A percentile compares a stretch with the other conserved stretches of the same genome.
phyloP scores from a whole-genome alignment of 805 yeast species.

The Kodamaea hsintzibuensis region DNA sequence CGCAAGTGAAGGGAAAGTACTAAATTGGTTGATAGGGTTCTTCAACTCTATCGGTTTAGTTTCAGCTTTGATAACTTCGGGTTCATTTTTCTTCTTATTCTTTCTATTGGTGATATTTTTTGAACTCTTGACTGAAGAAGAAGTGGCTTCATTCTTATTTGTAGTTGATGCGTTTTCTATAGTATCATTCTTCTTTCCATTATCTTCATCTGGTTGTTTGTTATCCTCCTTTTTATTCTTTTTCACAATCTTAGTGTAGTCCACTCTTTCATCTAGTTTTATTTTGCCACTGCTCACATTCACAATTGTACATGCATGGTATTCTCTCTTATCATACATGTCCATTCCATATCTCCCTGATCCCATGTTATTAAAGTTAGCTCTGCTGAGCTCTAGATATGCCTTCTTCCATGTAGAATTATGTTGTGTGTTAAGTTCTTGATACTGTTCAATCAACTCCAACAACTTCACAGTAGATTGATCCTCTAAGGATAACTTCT shows the following conservation, averaged over 20 bases:
- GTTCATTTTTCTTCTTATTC: neutral
- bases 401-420: constrained; percentile 32
- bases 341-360: constrained; percentile 39
- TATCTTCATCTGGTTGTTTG: constrained; percentile 1
- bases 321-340: constrained; percentile 40
- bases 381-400: constrained; percentile 44
- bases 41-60: neutral
- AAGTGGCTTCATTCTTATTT: neutral
- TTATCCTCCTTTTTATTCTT: constrained; percentile 7
- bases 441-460: constrained; percentile 35
- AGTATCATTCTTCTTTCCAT: neutral
- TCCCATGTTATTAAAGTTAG: constrained; percentile 35
- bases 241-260: neutral
- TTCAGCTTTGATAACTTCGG: neutral
- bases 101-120: constrained; percentile 2
- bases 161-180: constrained; percentile 1
- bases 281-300: constrained; percentile 5
- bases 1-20: constrained; percentile 24
- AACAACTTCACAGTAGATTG: constrained; percentile 20
- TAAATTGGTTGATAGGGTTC: constrained; percentile 26
- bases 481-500: constrained; percentile 1
- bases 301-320: constrained; percentile 26
- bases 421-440: constrained; percentile 20
- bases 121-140: neutral
- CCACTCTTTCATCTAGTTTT: constrained; percentile 4